phyloP scores from a whole-genome alignment of 2,329 filamentous ascomycete genomes.

The Fusarium annulatum region DNA sequence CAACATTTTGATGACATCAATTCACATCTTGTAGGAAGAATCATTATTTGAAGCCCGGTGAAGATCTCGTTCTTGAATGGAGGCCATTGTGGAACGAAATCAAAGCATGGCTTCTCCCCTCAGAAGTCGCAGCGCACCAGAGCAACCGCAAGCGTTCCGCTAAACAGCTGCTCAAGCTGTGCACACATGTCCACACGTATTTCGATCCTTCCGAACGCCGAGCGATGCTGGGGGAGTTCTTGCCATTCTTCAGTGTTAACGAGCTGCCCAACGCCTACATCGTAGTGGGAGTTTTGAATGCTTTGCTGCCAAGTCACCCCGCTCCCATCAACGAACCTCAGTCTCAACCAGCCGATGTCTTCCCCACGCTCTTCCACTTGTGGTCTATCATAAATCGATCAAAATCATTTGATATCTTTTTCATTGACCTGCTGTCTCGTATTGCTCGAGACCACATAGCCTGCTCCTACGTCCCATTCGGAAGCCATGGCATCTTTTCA shows the following conservation, averaged over 20 bases:
- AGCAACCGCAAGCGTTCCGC: slow-evolving; percentile 64
- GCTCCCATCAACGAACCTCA: slow-evolving; percentile 76
- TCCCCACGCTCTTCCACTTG: slow-evolving; percentile 95
- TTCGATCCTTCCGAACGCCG: slow-evolving; percentile 90
- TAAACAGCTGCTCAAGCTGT: slow-evolving; percentile 84
- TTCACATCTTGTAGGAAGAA: slow-evolving; percentile 73
- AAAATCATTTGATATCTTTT: slow-evolving; percentile 84
- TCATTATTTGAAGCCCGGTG: slow-evolving; percentile 90
- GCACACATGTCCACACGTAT: slow-evolving; percentile 89
- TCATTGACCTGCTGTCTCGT: slow-evolving; percentile 90
- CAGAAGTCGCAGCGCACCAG: slow-evolving; percentile 78
- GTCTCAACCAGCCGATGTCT: slow-evolving; percentile 86
- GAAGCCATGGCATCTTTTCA: slow-evolving; percentile 90
- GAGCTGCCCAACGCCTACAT: slow-evolving; percentile 93
- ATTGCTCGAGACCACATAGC: slow-evolving; percentile 85
- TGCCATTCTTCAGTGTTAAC: slow-evolving; percentile 92
- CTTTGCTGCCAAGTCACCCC: slow-evolving; percentile 86
- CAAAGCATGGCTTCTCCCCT: slow-evolving; percentile 88
- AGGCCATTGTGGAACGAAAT: slow-evolving; percentile 91
- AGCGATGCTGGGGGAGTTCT: slow-evolving; percentile 81
- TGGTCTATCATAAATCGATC: slow-evolving; percentile 95
- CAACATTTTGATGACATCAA: slow-evolving; percentile 21
- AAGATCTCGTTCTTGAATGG: slow-evolving; percentile 94
- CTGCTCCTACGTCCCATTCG: slow-evolving; percentile 80
- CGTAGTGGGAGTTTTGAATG: slow-evolving; percentile 86